Evolutionary conservation across 352 stramenopile species (phyloP).

Genomic region (Pythium angustatum): DNA sequence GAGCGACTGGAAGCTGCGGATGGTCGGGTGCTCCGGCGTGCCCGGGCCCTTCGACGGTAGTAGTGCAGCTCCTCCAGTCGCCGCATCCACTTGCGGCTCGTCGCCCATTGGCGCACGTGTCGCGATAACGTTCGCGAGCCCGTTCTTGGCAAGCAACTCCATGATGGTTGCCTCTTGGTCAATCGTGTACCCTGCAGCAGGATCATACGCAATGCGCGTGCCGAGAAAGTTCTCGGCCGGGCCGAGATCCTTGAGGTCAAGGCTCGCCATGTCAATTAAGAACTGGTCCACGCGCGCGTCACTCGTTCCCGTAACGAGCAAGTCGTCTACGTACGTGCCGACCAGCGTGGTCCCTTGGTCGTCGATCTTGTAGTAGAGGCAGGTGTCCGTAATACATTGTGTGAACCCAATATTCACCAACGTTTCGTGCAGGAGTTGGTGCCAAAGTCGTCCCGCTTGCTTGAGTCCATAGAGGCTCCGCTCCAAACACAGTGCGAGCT

Average conservation of each 20-base stretch:
- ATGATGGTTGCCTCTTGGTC: background rate
- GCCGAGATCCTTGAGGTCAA: slow-evolving; percentile 34
- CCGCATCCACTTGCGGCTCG: background rate
- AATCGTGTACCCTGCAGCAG: background rate
- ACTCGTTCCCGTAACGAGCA: slow-evolving; percentile 27
- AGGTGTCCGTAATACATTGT: background rate
- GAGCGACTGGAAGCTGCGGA: slow-evolving; percentile 3
- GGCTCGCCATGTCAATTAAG: slow-evolving; percentile 15
- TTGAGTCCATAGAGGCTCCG: slow-evolving; percentile 36
- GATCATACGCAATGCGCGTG: slow-evolving; percentile 18
- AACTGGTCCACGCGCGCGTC: slow-evolving; percentile 21
- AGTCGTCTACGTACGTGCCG: slow-evolving; percentile 35
- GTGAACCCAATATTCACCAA: slow-evolving; percentile 1
- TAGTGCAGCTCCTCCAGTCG: background rate
- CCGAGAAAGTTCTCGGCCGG: slow-evolving; percentile 29
- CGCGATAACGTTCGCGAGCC: background rate
- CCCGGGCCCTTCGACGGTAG: background rate
- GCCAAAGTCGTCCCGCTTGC: slow-evolving; percentile 37
- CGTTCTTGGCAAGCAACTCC: background rate
- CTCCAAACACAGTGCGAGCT: slow-evolving; percentile 26
- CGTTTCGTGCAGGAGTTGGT: slow-evolving; percentile 23
- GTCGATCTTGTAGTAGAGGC: slow-evolving; percentile 29
- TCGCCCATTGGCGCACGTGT: background rate
- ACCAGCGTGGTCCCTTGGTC: slow-evolving; percentile 14
- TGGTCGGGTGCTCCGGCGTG: background rate